Base-by-base conservation (phyloP, 2,329 filamentous ascomycete species). In the Cylindrodendrum hubeiense region DNA sequence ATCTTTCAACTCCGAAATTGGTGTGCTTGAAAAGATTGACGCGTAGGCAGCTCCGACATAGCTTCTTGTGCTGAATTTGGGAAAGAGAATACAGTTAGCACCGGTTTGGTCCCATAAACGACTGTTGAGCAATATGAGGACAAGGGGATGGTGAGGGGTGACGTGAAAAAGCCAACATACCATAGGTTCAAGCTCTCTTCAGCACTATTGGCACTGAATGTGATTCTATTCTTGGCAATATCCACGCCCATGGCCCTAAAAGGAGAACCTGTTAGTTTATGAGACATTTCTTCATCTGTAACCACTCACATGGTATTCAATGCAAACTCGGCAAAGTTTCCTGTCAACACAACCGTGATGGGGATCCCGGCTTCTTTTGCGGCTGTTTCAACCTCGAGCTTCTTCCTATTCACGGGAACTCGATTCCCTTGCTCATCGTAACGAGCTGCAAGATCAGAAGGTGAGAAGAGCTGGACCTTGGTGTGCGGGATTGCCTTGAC, bases 21-120 rank as follows among this genome's bases (percentile, higher is more conserved):
- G 60, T 1, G 46, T 56, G 8, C 15, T 43, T 2, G 52, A 6
- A 37, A 62, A 62, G 9, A 63, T 57, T 19, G 60, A 43, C 4
- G 39, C 52, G 33, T 57, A 63, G 19, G 52, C 52, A 21, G 60
- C 60, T 17, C 30, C 59, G 9, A 63, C 46, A 44, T 63, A 63
- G 6, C 12, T 22, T n/a, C 51, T 62, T n/a, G 59, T 55, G 44
- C 51, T 62, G 13, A 37, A 5, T 3, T 22, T 39, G 13, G 12
- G 2, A 26, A 10, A 21, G 30, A n/a, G 44, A 33, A 37, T 43
- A 37, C 5, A 13, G 34, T 37, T 3, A 37, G 13, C 5, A 37
- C 13, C 34, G n/a, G n/a, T n/a, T 37, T 37, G 34, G 3, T 3
- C 3, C 15, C 15, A 3, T 9, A 37, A 37, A 13, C 15, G 2